phyloP scores from a whole-genome alignment of 768 basidiomycete species.

The Trametes cingulata region DNA sequence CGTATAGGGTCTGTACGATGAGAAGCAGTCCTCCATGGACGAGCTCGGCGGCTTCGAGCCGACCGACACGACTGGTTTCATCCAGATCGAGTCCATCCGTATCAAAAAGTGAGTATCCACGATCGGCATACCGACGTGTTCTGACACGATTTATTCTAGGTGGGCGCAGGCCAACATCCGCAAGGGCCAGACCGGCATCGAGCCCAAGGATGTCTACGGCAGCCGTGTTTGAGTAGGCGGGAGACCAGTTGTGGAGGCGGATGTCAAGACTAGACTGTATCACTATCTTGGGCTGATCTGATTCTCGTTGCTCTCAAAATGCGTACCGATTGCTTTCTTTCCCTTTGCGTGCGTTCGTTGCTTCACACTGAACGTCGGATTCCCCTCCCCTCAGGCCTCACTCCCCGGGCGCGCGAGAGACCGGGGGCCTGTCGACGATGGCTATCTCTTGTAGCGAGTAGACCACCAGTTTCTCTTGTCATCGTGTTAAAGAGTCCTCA shows the following conservation, averaged over 20 bases:
- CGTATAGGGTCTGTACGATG: constrained; percentile 86
- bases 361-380: no score
- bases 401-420: no score
- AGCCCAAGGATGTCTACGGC: constrained; percentile 25
- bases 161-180: constrained; percentile 88
- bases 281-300: not conserved
- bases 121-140: not conserved
- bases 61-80: constrained; percentile 93
- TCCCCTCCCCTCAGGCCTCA: no score
- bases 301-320: no score
- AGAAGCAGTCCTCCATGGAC: constrained; percentile 96
- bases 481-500: no score
- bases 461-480: no score
- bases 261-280: constrained; percentile 6
- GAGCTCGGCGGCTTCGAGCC: constrained; percentile 98
- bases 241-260: not conserved
- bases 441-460: no score
- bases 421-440: no score
- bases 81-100: constrained; percentile 95
- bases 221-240: constrained; percentile 13
- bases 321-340: no score
- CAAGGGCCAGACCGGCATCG: constrained; percentile 54
- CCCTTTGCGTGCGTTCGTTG: no score
- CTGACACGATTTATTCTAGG: constrained; percentile 37
- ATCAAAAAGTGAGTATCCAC: constrained; percentile 82